Conservation (phyloP, 106 monocot species). For the Dendrobium nobile region DNA sequence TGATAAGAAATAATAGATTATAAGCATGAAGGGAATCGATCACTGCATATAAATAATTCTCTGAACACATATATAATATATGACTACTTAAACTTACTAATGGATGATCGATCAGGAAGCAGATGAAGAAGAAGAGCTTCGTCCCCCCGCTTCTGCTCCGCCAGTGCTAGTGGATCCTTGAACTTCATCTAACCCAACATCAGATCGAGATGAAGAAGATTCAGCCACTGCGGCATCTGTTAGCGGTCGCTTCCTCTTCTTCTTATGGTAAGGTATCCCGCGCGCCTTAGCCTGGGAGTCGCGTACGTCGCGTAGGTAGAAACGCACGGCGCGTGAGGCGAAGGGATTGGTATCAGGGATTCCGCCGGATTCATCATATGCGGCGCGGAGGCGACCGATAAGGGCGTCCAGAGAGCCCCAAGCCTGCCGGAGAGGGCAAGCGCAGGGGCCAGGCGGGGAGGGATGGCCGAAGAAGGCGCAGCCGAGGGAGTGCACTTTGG, state of each 20-base stretch:
- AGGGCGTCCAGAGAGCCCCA: conserved; percentile 59
- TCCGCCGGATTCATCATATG: conserved; percentile 45
- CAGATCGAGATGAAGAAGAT: background rate
- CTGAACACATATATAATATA: no score
- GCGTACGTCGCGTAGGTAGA: conserved; percentile 33
- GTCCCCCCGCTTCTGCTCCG: no score
- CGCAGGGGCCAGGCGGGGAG: conserved; percentile 33
- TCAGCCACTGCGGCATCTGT: background rate
- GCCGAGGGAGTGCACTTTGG: conserved; percentile 39
- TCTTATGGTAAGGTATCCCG: conserved; percentile 35
- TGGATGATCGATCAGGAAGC: no score
- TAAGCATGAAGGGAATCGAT: no score
- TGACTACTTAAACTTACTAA: no score
- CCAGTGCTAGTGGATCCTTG: no score
- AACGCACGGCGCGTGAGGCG: conserved; percentile 31
- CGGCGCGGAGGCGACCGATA: conserved; percentile 44
- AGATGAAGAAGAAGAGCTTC: no score
- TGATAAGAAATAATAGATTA: no score
- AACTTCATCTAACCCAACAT: no score
- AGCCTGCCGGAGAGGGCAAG: conserved; percentile 41
- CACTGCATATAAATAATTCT: no score
- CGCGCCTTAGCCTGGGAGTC: conserved; percentile 37
- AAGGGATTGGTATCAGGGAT: conserved; percentile 29
- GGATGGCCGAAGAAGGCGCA: conserved; percentile 49
- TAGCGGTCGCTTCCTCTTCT: conserved; percentile 19